Base-by-base conservation (phyloP, 2,329 filamentous ascomycete species). In the Beauveria varroae region DNA sequence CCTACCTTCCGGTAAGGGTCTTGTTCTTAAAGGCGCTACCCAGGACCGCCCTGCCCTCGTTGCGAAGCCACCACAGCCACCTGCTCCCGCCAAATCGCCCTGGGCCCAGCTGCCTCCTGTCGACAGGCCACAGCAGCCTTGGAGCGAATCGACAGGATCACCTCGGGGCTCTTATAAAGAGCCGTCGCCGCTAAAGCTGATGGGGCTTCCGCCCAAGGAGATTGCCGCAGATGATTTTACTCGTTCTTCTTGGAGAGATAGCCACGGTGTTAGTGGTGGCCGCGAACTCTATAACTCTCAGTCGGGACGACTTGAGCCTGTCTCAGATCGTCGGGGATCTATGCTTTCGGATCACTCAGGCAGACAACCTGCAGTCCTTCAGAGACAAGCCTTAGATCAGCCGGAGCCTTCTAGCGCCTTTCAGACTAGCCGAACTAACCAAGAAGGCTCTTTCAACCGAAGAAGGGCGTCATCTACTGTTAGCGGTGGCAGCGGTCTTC, bases 151-250 rank as follows among this genome's bases (percentile, higher is more conserved):
- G 44, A 75, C 79, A 10, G 66, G 69, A 18, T 67, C 70, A 57
- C 69, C 76, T 66, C 81, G 84, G 30, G 79, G 79, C 64, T 74
- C 80, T 62, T 74, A 78, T 24, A 81, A 79, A 68, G 86, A 91
- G 65, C 72, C 78, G 12, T 79, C 83, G 60, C 76, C 79, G 6
- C 78, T 81, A 62, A 86, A 87, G 64, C 77, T 77, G 58, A 77
- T 79, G 65, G 77, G 78, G 20, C 79, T 79, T 56, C 80, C 79
- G 20, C 79, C 70, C 0, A 91, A 91, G 69, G 93, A 98, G 71
- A 96, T 97, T 65, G 91, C 92, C 6, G 90, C 93, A 0, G 95
- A 98, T 72, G 93, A 96, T 66, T 98, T 97, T 70, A 96, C 88
- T 71, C 84, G 95, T 64, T 85, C 88, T 57, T 84, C 87, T 40